Evolutionary conservation across 75 land plant species (phyloP).

Genomic region (Pinus albicaulis): DNA sequence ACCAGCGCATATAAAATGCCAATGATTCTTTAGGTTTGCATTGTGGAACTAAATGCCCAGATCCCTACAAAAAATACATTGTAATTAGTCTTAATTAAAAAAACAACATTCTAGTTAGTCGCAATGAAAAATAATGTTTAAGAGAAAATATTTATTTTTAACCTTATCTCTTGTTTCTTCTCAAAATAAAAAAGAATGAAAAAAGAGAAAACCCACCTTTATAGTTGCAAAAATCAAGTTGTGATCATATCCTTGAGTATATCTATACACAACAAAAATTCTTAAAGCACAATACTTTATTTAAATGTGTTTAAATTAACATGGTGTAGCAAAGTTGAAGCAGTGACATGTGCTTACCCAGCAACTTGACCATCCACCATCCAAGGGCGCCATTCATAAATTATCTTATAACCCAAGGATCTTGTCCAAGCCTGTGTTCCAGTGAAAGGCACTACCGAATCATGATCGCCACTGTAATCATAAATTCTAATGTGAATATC

Average conservation of each 20-base stretch:
- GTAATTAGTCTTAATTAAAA: not conserved
- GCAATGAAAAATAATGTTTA: too few species aligned
- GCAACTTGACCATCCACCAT: conserved; percentile 67
- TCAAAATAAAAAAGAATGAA: not conserved
- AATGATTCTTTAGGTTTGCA: conserved; percentile 83
- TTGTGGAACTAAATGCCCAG: conserved; percentile 91
- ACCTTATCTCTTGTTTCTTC: too few species aligned
- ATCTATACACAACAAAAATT: conserved; percentile 31
- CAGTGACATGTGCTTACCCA: conserved; percentile 35
- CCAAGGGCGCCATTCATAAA: conserved; percentile 85
- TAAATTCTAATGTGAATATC: too few species aligned
- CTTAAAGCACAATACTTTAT: not conserved
- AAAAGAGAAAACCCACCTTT: conserved; percentile 39
- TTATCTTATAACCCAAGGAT: conserved; percentile 67
- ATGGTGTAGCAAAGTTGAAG: too few species aligned
- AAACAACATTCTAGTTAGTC: too few species aligned
- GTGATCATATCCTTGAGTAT: conserved; percentile 50
- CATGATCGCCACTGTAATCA: too few species aligned
- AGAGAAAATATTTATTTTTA: too few species aligned
- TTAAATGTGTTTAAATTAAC: not conserved
- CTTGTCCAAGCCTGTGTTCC: conserved; percentile 91
- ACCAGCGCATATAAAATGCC: conserved; percentile 59
- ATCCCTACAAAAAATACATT: conserved; percentile 46
- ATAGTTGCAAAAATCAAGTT: conserved; percentile 78
- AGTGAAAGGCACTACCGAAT: conserved; percentile 46